phyloP scores from a whole-genome alignment of 176 grass and related monocot genomes.

The Poa annua region DNA sequence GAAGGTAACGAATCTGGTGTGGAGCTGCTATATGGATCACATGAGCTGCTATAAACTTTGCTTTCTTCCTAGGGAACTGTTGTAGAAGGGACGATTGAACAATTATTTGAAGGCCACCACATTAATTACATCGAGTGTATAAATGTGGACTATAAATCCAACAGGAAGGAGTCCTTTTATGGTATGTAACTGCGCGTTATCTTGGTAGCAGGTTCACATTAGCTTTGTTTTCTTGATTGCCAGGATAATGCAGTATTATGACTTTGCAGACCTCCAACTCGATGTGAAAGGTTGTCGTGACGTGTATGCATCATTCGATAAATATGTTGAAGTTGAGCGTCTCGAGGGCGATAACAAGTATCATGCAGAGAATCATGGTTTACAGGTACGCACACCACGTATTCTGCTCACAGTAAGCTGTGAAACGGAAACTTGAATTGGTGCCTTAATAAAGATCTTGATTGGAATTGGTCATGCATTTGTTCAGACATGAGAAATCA shows the following conservation, averaged over 20 bases:
- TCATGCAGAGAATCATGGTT: conserved; percentile 79
- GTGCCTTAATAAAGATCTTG: conserved; percentile 26
- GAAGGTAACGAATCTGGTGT: conserved; percentile 62
- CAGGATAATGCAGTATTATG: conserved; percentile 30
- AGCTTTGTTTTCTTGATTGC: conserved; percentile 28
- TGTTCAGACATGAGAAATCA: conserved; percentile 13
- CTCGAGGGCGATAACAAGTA: conserved; percentile 96
- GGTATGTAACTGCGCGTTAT: conserved; percentile 46
- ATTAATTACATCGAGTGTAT: conserved; percentile 97
- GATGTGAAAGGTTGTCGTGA: conserved; percentile 92
- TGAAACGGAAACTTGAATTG: conserved; percentile 14
- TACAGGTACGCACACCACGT: conserved; percentile 60
- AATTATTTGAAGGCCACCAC: conserved; percentile 96
- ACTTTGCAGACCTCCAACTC: conserved; percentile 79
- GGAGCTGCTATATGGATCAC: conserved; percentile 24
- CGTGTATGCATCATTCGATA: conserved; percentile 87
- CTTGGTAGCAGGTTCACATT: conserved; percentile 41
- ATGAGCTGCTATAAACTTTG: conserved; percentile 40
- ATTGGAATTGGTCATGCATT: conserved; percentile 1
- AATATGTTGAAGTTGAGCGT: conserved; percentile 96
- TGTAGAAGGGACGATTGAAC: conserved; percentile 86
- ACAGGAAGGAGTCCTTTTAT: conserved; percentile 91
- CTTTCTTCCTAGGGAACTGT: conserved; percentile 73
- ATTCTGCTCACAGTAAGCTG: neutral
- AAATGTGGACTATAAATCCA: conserved; percentile 91